Evolutionary conservation across 441 rosid genomes (phyloP).

Genomic region (Heliophila coronopifolia): DNA sequence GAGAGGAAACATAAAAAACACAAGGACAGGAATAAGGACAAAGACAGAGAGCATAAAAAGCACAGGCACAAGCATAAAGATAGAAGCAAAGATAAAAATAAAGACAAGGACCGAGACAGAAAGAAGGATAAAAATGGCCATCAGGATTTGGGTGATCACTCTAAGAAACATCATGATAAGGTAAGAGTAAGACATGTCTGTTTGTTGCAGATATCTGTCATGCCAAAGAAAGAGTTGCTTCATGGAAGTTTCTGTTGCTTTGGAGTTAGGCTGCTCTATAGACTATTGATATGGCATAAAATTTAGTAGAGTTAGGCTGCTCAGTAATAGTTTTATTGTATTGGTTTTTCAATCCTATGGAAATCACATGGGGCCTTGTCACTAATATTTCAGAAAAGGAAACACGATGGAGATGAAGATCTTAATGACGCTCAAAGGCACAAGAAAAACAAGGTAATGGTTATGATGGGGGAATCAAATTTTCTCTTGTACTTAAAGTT

Average conservation of each 20-base stretch:
- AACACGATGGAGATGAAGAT: conserved; percentile 91
- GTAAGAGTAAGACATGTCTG: conserved; percentile 38
- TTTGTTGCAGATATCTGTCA: conserved; percentile 26
- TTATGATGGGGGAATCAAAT: not conserved
- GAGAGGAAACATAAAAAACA: conserved; percentile 53
- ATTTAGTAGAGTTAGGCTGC: conserved; percentile 11
- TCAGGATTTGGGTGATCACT: conserved; percentile 68
- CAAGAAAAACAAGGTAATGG: conserved; percentile 89
- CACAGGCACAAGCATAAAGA: conserved; percentile 34
- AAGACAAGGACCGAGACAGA: conserved; percentile 49
- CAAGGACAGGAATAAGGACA: conserved; percentile 42
- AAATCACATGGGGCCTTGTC: conserved; percentile 14
- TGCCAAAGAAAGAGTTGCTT: not conserved
- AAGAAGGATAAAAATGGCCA: conserved; percentile 72
- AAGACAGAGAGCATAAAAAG: conserved; percentile 37
- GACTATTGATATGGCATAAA: not conserved
- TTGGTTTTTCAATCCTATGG: not conserved
- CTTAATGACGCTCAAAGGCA: conserved; percentile 67
- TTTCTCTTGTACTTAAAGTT: not conserved
- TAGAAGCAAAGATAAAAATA: conserved; percentile 36
- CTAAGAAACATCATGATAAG: conserved; percentile 79
- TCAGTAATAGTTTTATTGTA: not conserved
- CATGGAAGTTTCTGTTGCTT: conserved; percentile 1
- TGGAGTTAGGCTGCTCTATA: conserved; percentile 6
- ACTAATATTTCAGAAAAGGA: conserved; percentile 70